A percentile compares a stretch with the other conserved stretches of the same genome.
These are phyloP conservation scores for Camellia oleifera DNA, from an alignment of 179 eudicot species.

Conservation along the genomic window DNA sequence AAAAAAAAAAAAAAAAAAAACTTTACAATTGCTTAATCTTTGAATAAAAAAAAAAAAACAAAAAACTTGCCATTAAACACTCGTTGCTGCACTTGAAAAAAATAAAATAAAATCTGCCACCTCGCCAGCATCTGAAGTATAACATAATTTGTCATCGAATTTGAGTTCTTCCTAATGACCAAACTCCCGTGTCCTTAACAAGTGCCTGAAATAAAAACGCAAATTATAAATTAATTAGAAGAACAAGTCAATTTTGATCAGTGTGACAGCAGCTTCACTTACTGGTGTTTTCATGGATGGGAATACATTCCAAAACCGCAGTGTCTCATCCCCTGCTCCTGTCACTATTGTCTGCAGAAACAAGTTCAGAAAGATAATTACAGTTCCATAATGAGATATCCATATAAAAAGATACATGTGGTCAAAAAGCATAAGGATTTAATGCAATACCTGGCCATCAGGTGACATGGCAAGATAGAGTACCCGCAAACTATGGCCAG, in stretches of 20 bases:
- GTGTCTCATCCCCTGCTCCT: conserved; percentile 96
- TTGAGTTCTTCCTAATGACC: conserved; percentile 84
- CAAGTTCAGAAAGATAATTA: conserved; percentile 4
- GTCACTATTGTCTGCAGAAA: conserved; percentile 85
- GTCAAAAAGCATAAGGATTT: background rate
- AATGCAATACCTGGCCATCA: conserved; percentile 80
- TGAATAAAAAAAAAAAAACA: background rate
- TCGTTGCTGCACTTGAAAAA: background rate
- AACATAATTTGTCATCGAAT: conserved; percentile 41
- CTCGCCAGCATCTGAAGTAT: too few relatives aligned
- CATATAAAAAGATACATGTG: background rate
- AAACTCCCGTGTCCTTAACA: conserved; percentile 82
- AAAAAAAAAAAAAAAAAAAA: background rate
- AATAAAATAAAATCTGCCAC: background rate
- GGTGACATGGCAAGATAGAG: conserved; percentile 93
- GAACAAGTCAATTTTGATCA: background rate
- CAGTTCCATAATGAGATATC: background rate
- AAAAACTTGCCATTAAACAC: background rate
- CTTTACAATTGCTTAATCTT: background rate
- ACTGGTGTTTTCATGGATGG: conserved; percentile 86
- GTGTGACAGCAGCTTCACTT: conserved; percentile 11
- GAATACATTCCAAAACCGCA: conserved; percentile 93
- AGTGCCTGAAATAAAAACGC: conserved; percentile 47
- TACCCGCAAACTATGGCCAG: conserved; percentile 92
- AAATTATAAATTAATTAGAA: background rate